Conservation (phyloP, 2,329 filamentous ascomycete species). For the Aureobasidium zeae region DNA sequence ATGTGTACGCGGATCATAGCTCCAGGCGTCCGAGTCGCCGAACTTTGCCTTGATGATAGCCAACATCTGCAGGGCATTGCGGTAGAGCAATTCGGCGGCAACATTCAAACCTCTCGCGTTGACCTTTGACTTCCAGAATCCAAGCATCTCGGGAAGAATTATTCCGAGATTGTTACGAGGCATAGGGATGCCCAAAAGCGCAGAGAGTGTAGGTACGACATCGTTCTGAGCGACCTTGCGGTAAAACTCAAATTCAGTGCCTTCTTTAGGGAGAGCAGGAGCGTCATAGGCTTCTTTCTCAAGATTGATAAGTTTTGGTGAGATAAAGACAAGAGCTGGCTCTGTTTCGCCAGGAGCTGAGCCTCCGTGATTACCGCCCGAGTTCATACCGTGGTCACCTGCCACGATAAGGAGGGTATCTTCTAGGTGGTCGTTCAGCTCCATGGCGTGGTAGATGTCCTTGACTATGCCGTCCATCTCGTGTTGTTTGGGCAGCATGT, state of each 20-base stretch:
- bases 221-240: slow-evolving; percentile 84
- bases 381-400: slow-evolving; percentile 99
- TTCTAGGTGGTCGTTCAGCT: slow-evolving; percentile 57
- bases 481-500: slow-evolving; percentile 85
- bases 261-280: slow-evolving; percentile 50
- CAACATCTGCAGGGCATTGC: slow-evolving; percentile 74
- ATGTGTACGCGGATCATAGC: not conserved
- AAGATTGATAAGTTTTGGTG: slow-evolving; percentile 64
- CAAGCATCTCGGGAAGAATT: slow-evolving; percentile 69
- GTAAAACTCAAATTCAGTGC: slow-evolving; percentile 71
- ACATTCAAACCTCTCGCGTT: slow-evolving; percentile 8
- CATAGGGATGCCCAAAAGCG: slow-evolving; percentile 75
- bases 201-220: slow-evolving; percentile 79
- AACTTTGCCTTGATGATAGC: slow-evolving; percentile 68
- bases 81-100: slow-evolving; percentile 59
- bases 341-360: slow-evolving; percentile 92
- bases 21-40: slow-evolving; percentile 29
- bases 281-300: slow-evolving; percentile 27
- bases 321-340: slow-evolving; percentile 81
- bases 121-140: slow-evolving; percentile 52
- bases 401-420: slow-evolving; percentile 77
- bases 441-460: slow-evolving; percentile 67
- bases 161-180: slow-evolving; percentile 85
- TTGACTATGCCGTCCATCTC: slow-evolving; percentile 87
- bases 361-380: slow-evolving; percentile 92